Evolutionary conservation across 768 basidiomycete species (phyloP).

Genomic region (Lactifluus volemus): DNA sequence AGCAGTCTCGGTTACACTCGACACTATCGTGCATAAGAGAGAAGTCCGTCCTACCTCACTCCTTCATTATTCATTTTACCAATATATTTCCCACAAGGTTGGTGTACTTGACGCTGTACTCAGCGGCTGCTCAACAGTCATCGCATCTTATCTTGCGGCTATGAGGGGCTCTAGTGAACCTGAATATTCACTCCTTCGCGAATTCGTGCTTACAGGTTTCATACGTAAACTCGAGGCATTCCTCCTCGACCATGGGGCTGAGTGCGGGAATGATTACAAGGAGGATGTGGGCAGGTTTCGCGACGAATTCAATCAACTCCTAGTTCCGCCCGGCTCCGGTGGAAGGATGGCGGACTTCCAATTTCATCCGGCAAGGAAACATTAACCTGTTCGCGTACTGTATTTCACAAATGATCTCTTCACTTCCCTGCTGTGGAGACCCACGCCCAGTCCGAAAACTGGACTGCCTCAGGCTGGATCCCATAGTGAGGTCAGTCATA

Average conservation of each 20-base stretch:
- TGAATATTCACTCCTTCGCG: conserved; percentile 45
- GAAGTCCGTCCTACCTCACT: not conserved
- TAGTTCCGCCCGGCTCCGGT: conserved; percentile 15
- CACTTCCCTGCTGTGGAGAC: too few species aligned
- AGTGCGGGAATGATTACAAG: conserved; percentile 28
- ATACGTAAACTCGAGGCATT: conserved; percentile 52
- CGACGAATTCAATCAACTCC: conserved; percentile 36
- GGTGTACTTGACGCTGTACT: conserved; percentile 30
- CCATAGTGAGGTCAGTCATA: too few species aligned
- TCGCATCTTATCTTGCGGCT: conserved; percentile 63
- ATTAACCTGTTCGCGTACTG: too few species aligned
- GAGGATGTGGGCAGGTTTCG: conserved; percentile 29
- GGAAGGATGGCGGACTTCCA: not conserved
- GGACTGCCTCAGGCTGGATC: too few species aligned
- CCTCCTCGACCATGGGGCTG: conserved; percentile 43
- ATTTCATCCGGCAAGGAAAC: not conserved
- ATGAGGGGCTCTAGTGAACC: conserved; percentile 64
- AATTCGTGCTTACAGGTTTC: conserved; percentile 56
- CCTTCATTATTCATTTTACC: not conserved
- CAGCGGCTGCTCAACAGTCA: conserved; percentile 54
- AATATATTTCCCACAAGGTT: conserved; percentile 19
- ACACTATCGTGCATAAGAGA: conserved; percentile 12
- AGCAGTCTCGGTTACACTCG: conserved; percentile 21
- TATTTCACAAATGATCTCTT: too few species aligned
- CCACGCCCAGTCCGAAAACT: too few species aligned